Conservation (phyloP, 805 yeast genomes). For the Blastobotrys terrestris region DNA sequence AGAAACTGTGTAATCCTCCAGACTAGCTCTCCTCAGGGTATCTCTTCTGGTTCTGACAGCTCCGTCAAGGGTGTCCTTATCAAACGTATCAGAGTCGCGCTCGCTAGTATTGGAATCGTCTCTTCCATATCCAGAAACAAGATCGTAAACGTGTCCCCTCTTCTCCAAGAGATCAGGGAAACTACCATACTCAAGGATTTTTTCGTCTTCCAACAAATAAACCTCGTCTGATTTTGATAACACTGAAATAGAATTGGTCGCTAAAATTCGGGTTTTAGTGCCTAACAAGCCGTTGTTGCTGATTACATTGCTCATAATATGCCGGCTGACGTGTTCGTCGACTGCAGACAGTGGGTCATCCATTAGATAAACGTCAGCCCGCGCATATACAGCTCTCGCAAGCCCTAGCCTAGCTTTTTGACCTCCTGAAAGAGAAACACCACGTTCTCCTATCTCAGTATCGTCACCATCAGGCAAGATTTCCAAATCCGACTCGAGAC, state of each 20-base stretch:
- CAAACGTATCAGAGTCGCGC: neutral
- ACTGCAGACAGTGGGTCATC: conserved; percentile 96
- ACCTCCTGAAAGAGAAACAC: conserved; percentile 94
- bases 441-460: conserved; percentile 95
- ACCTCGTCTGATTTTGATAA: conserved; percentile 65
- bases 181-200: conserved; percentile 49
- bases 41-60: neutral
- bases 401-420: conserved; percentile 93
- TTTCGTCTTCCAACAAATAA: conserved; percentile 49
- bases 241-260: conserved; percentile 77
- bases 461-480: conserved; percentile 83
- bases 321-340: conserved; percentile 93
- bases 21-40: neutral
- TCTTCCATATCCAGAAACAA: conserved; percentile 19
- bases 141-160: conserved; percentile 14
- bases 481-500: conserved; percentile 68
- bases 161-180: conserved; percentile 43
- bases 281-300: conserved; percentile 66
- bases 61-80: neutral
- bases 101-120: neutral
- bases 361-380: conserved; percentile 84
- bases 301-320: conserved; percentile 64
- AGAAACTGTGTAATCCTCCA: neutral
- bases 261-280: conserved; percentile 64
- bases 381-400: conserved; percentile 92